phyloP scores from a whole-genome alignment of 2,329 filamentous ascomycete genomes.

The Macroventuria anomochaeta region DNA sequence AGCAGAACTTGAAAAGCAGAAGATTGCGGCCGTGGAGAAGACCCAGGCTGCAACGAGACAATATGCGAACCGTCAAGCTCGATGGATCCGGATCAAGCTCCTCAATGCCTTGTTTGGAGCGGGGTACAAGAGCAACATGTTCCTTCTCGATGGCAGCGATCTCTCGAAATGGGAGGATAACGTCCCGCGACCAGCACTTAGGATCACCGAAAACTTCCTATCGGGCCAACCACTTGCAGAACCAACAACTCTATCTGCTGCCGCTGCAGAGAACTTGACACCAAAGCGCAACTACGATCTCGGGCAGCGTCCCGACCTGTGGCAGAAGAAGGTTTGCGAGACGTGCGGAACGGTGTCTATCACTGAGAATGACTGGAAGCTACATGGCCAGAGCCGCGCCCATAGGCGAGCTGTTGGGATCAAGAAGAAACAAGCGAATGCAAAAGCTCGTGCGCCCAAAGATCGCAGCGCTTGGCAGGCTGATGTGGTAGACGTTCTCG shows the following conservation, averaged over 20 bases:
- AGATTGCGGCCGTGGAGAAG: slow-evolving; percentile 68
- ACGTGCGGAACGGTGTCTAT: slow-evolving; percentile 67
- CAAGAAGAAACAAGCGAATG: slow-evolving; percentile 38
- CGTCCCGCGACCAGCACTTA: slow-evolving; percentile 70
- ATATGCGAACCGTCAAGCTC: slow-evolving; percentile 83
- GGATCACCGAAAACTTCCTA: slow-evolving; percentile 70
- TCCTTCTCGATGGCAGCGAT: slow-evolving; percentile 81
- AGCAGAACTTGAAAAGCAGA: slow-evolving; percentile 62
- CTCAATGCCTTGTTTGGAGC: slow-evolving; percentile 70
- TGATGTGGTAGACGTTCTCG: slow-evolving; percentile 33
- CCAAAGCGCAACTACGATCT: slow-evolving; percentile 61
- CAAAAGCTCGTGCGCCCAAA: neutral
- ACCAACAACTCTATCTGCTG: slow-evolving; percentile 61
- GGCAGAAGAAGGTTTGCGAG: slow-evolving; percentile 69
- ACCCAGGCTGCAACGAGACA: slow-evolving; percentile 85
- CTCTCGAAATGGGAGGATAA: slow-evolving; percentile 64
- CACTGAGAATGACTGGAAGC: slow-evolving; percentile 63
- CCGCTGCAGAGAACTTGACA: slow-evolving; percentile 64
- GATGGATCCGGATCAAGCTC: slow-evolving; percentile 87
- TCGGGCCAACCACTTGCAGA: slow-evolving; percentile 57
- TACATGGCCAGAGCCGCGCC: slow-evolving; percentile 61
- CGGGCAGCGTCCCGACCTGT: slow-evolving; percentile 52
- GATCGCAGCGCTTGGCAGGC: slow-evolving; percentile 5
- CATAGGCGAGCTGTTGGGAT: slow-evolving; percentile 55
- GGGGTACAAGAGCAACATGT: slow-evolving; percentile 65